Evolutionary conservation across 2,329 filamentous ascomycete species (phyloP).

Genomic region (Microcera coccophila): DNA sequence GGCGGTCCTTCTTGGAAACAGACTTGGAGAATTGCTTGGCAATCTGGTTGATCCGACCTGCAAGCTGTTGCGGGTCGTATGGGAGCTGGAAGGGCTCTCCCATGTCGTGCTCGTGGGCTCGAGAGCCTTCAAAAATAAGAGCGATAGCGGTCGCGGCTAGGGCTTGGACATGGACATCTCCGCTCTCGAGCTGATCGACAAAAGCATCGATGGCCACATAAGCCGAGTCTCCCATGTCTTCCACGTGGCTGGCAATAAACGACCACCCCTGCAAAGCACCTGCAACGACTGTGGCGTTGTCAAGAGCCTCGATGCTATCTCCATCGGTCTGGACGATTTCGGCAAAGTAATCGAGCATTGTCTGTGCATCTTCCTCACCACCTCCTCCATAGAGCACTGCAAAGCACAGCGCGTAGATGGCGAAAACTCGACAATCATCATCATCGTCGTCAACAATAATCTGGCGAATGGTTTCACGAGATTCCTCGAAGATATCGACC

Average conservation of each 20-base stretch:
- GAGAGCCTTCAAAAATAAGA: constrained; percentile 70
- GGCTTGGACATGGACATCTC: constrained; percentile 68
- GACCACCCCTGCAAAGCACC: constrained; percentile 77
- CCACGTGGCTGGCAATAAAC: constrained; percentile 71
- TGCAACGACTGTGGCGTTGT: constrained; percentile 66
- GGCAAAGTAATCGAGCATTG: constrained; percentile 70
- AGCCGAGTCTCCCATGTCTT: constrained; percentile 68
- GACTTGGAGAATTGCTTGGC: constrained; percentile 46
- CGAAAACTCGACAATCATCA: constrained; percentile 60
- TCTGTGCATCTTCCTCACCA: constrained; percentile 61
- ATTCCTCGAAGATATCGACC: constrained; percentile 30
- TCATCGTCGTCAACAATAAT: constrained; percentile 55
- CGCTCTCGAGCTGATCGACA: constrained; percentile 78
- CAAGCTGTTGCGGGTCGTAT: constrained; percentile 48
- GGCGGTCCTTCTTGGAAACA: constrained; percentile 47
- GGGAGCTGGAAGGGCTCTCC: constrained; percentile 48
- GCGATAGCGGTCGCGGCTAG: constrained; percentile 78
- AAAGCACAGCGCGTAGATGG: constrained; percentile 71
- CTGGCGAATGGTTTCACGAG: constrained; percentile 30
- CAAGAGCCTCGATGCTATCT: constrained; percentile 63
- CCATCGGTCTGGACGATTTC: constrained; percentile 80
- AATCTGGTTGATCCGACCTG: constrained; percentile 46
- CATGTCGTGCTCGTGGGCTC: constrained; percentile 46
- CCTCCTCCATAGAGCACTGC: constrained; percentile 73
- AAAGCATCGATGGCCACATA: constrained; percentile 74